These are phyloP conservation scores for Fusarium devonianum DNA, from an alignment of 2,329 filamentous ascomycete genomes.

Conservation along the genomic window DNA sequence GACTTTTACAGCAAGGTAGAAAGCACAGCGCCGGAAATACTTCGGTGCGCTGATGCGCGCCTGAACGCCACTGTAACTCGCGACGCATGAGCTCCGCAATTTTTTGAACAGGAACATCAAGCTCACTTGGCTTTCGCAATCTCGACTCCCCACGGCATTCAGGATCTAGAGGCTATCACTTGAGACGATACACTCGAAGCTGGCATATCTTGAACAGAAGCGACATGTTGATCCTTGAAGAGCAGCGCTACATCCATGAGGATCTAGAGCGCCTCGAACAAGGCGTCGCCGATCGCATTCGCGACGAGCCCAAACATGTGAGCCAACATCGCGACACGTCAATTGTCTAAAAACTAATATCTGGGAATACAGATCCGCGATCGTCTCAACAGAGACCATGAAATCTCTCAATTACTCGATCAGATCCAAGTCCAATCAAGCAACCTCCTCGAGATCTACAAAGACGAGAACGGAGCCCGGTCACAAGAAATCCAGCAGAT, in stretches of 20 bases:
- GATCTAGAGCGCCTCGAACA: constrained; percentile 96
- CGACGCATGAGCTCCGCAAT: constrained; percentile 40
- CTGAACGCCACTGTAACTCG: constrained; percentile 38
- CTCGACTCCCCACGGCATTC: background rate
- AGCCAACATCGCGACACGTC: constrained; percentile 44
- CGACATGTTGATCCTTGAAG: constrained; percentile 85
- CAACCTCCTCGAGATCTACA: constrained; percentile 83
- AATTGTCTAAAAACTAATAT: constrained; percentile 26
- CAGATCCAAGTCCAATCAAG: constrained; percentile 88
- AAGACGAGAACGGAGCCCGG: constrained; percentile 75
- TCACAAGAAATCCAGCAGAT: constrained; percentile 84
- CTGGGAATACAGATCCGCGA: constrained; percentile 74
- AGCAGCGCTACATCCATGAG: constrained; percentile 93
- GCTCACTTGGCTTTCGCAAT: constrained; percentile 20
- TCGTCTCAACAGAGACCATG: constrained; percentile 87
- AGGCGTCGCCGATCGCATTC: constrained; percentile 86
- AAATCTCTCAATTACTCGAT: constrained; percentile 84
- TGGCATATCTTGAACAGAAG: background rate
- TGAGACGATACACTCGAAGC: background rate
- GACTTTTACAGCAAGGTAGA: constrained; percentile 28
- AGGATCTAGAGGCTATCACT: background rate
- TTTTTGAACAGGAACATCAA: constrained; percentile 34
- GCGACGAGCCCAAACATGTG: constrained; percentile 88
- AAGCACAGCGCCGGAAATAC: constrained; percentile 41
- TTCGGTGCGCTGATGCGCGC: constrained; percentile 36